Evolutionary conservation across 2,329 filamentous ascomycete species (phyloP), one percentile per base, ranked within the genome.

Genomic region (Fonsecaea erecta): DNA sequence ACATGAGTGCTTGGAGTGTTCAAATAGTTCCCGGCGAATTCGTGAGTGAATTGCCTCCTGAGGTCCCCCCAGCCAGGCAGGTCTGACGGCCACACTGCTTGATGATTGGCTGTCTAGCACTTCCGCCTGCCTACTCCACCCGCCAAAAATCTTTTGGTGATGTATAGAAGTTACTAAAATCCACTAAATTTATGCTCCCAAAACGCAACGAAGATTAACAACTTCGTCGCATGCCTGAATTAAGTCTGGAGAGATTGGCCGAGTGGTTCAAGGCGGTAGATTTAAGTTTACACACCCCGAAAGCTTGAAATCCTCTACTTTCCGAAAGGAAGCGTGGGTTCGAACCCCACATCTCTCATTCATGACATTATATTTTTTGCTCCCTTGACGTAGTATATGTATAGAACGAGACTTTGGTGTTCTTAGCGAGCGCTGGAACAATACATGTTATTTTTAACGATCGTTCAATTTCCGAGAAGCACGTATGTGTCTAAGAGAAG

Each of bases 221-320:
- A 24, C n/a, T 9, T 9, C 30, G 4, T 32, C 30, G 9, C 4
- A n/a, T n/a, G n/a, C n/a, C n/a, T n/a, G 11, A 12, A 37, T 12
- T 9, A 12, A 37, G 14, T 14, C 35, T 12, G 11, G 37, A 18
- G 46, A 60, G 57, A 46, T 52, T 60, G 57, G 57, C 57, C 57
- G 57, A 63, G 62, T 64, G 62, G 62, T 60, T 64, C 52, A 64
- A 64, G 62, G 62, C 62, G 62, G 62, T 55, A 64, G 62, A 64
- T 64, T 64, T 64, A 64, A 64, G 62, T 56, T 12, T 34, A 18
- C 12, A 30, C 6, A 3, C 28, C 21, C 7, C 8, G 16, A 21
- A 32, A 26, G 8, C 28, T 30, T 30, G 56, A 37, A 24, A 7
- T 28, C 52, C 62, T 64, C 56, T 64, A 55, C 56, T 60, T 60